Evolutionary conservation across 2,329 filamentous ascomycete species (phyloP), one percentile per base, ranked within the genome.

Genomic region (Paecilomyces niveus): DNA sequence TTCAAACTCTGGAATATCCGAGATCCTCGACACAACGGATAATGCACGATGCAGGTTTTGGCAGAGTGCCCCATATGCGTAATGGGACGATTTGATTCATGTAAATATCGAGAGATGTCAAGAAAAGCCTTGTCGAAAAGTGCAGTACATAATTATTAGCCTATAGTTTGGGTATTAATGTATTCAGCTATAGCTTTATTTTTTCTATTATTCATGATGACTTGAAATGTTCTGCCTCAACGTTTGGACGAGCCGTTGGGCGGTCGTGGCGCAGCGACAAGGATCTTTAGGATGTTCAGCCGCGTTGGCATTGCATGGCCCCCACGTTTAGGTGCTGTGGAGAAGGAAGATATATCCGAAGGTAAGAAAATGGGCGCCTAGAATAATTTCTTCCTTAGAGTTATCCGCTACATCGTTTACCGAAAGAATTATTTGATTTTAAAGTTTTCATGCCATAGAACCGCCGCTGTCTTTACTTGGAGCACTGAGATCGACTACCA

Each of bases 41-140:
- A 81, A 80, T 63, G 64, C 65, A 50, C 72, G 82, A 62, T 84
- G 82, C 68, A 68, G 70, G 57, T 84, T 75, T 73, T 84, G 81
- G 82, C 80, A 83, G 70, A 76, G 39, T n/a, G 39, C 39, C 7
- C 39, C 39, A 45, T 45, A 45, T 18, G 39, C 39, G 39, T 45
- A 18, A 45, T 8, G 15, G 13, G 18, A 6, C 2, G 3, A 6
- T 39, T 15, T 6, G 3, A 7, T 45, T 9, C n/a, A 8, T 45
- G 39, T 45, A 45, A 45, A 45, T 18, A n/a, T 26, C 24, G 5
- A 18, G 35, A 45, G 5, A 13, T 18, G n/a, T 18, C 35, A 18
- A n/a, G 2, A 45, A 5, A 3, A 5, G 24, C 5, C n/a, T 3
- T 3, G 24, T 26, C 24, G 24, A 26, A 29, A 29, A 29, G 26